Evolutionary conservation across 192 early-diverging fungal species (phyloP), one percentile per base, ranked within the genome.

Genomic region (Irineochytrium annulatum): DNA sequence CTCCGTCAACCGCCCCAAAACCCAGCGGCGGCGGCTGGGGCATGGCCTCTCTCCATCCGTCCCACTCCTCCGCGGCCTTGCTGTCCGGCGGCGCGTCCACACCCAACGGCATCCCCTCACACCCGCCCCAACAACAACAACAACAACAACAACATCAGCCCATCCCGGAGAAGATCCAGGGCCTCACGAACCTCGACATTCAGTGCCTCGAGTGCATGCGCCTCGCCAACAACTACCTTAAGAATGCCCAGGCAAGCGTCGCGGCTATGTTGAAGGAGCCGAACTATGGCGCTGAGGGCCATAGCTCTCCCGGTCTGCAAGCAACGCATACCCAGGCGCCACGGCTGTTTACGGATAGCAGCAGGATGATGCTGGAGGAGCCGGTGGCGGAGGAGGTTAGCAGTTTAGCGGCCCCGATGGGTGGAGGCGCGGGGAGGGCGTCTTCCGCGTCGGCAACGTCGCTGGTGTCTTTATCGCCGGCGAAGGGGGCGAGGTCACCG

Each of bases 161-260:
- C 31, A 17, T 27, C 13, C 11, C 16, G 24, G 17, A 26, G 13
- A 52, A 52, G 24, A 11, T 34, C 19, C 30, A 33, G 5, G 64
- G 63, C 6, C 44, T 68, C 3, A 59, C 75, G 31, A 57, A 57
- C 19, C 43, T 72, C 19, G 73, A 79, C 33, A 62, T 72, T 11
- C 69, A 74, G 33, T 65, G 63, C 28, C 32, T 77, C 52, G 76
- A 79, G 56, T 74, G 77, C 52, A 77, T 75, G 64, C 27, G 78
- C 28, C 68, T 80, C 19, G 65, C 72, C 13, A 44, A 65, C 27
- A 78, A 78, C 58, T 80, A 78, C 55, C 60, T 80, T 30, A 72
- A 75, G 55, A 71, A 67, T 31, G 76, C 78, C 2, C 78, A 78
- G 39, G 39, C 34, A 19, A 66, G 63, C 5, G 74, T 80, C 1